phyloP scores from a whole-genome alignment of 768 basidiomycete genomes.

The Pulveroboletus sp. region DNA sequence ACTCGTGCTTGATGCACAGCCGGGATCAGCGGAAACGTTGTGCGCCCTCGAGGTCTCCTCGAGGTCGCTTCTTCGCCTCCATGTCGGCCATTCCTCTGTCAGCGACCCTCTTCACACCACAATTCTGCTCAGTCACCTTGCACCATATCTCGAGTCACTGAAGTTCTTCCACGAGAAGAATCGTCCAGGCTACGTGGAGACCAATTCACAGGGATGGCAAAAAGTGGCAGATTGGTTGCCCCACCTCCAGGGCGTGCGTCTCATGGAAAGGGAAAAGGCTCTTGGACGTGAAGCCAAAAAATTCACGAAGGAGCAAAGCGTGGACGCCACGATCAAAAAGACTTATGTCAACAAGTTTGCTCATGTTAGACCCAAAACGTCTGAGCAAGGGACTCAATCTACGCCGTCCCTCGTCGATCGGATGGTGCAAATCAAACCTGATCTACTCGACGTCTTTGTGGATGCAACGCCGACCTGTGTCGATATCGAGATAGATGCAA shows the following conservation, averaged over 20 bases:
- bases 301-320: slow-evolving; percentile 36
- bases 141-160: slow-evolving; percentile 63
- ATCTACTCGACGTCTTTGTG: slow-evolving; percentile 39
- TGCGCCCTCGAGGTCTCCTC: slow-evolving; percentile 50
- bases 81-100: slow-evolving; percentile 73
- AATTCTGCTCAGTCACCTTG: slow-evolving; percentile 72
- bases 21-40: slow-evolving; percentile 44
- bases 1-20: slow-evolving; percentile 58
- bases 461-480: slow-evolving; percentile 50
- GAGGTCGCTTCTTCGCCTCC: slow-evolving; percentile 61
- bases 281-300: slow-evolving; percentile 16
- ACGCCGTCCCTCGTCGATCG: slow-evolving; percentile 35
- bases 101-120: slow-evolving; percentile 64
- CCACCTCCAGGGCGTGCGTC: slow-evolving; percentile 64
- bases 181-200: slow-evolving; percentile 64
- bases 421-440: slow-evolving; percentile 39
- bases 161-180: slow-evolving; percentile 80
- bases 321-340: slow-evolving; percentile 51
- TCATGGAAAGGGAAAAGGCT: slow-evolving; percentile 52
- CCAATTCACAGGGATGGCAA: slow-evolving; percentile 67
- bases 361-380: slow-evolving; percentile 37
- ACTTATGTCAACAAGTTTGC: slow-evolving; percentile 38
- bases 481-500: slow-evolving; percentile 46
- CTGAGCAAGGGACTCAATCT: slow-evolving; percentile 37
- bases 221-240: slow-evolving; percentile 64